These are phyloP conservation scores for Pulveroboletus frians DNA, from an alignment of 768 basidiomycete genomes.

Conservation along the genomic window DNA sequence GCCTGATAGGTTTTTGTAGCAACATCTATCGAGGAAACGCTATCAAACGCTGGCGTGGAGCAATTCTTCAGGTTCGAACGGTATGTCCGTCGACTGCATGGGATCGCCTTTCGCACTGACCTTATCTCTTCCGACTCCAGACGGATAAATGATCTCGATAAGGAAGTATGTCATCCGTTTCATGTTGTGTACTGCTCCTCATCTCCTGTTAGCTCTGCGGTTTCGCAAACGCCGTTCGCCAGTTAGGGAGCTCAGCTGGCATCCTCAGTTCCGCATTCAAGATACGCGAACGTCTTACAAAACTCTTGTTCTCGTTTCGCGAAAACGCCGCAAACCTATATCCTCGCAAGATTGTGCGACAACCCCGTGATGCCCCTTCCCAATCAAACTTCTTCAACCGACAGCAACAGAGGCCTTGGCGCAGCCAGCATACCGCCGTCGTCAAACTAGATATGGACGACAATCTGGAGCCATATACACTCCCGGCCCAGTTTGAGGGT, in stretches of 20 bases:
- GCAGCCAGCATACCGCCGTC: slow-evolving; percentile 31
- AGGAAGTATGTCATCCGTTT: slow-evolving; percentile 32
- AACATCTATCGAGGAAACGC: slow-evolving; percentile 28
- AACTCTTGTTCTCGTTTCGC: slow-evolving; percentile 37
- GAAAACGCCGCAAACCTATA: slow-evolving; percentile 48
- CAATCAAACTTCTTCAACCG: slow-evolving; percentile 34
- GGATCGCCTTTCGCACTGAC: neutral
- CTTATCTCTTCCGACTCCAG: slow-evolving; percentile 22
- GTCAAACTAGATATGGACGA: slow-evolving; percentile 35
- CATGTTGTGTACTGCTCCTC: slow-evolving; percentile 4
- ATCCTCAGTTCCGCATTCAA: slow-evolving; percentile 50
- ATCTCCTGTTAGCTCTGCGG: slow-evolving; percentile 25
- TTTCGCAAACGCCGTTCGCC: slow-evolving; percentile 52
- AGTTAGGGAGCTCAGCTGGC: slow-evolving; percentile 51
- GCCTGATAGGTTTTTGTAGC: slow-evolving; percentile 12
- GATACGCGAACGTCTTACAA: slow-evolving; percentile 35
- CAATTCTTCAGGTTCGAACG: slow-evolving; percentile 36
- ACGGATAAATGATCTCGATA: slow-evolving; percentile 44
- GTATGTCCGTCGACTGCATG: slow-evolving; percentile 19
- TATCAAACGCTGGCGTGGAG: slow-evolving; percentile 45
- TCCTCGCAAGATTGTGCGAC: slow-evolving; percentile 33
- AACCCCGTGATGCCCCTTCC: slow-evolving; percentile 34
- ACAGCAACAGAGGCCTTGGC: slow-evolving; percentile 28
- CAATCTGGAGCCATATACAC: slow-evolving; percentile 43
- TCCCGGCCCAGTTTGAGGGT: slow-evolving; percentile 41